These are phyloP conservation scores for Hylodesmum podocarpum DNA, from an alignment of 306 rosid genomes.

Conservation along the genomic window DNA sequence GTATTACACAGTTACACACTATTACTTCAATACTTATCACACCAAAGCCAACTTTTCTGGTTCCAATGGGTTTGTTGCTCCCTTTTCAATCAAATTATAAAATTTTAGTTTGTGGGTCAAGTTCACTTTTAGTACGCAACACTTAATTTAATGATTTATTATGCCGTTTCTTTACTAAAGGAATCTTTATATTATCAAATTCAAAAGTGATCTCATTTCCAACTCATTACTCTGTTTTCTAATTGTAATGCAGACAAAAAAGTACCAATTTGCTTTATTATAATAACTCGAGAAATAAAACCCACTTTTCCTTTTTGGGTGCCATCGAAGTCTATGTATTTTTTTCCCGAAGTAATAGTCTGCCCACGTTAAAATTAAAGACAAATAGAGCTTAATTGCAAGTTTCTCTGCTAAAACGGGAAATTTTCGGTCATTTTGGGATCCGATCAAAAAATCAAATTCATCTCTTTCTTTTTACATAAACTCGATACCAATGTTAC, in stretches of 20 bases:
- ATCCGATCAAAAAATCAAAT: background rate
- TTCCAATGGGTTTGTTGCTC: conserved; percentile 46
- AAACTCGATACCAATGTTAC: background rate
- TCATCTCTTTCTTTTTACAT: background rate
- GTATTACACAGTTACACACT: conserved; percentile 9
- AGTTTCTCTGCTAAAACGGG: background rate
- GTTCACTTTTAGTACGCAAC: conserved; percentile 39
- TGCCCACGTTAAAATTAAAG: conserved; percentile 25
- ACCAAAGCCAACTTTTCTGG: conserved; percentile 57
- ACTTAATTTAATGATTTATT: conserved; percentile 15
- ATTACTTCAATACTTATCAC: conserved; percentile 39
- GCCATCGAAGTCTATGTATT: conserved; percentile 38
- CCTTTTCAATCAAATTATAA: conserved; percentile 24
- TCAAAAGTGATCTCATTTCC: conserved; percentile 47
- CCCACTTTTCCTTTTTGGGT: conserved; percentile 44
- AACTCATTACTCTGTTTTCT: conserved; percentile 39
- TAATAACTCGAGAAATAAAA: conserved; percentile 1
- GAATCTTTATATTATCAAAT: conserved; percentile 43
- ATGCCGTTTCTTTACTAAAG: conserved; percentile 45
- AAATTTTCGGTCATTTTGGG: background rate
- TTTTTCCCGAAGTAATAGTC: background rate
- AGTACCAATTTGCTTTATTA: conserved; percentile 44
- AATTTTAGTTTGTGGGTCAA: conserved; percentile 32
- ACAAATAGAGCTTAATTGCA: background rate
- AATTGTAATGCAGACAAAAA: conserved; percentile 46